Conservation (phyloP, 2,329 filamentous ascomycete species). For the Diplocarpon rosae region DNA sequence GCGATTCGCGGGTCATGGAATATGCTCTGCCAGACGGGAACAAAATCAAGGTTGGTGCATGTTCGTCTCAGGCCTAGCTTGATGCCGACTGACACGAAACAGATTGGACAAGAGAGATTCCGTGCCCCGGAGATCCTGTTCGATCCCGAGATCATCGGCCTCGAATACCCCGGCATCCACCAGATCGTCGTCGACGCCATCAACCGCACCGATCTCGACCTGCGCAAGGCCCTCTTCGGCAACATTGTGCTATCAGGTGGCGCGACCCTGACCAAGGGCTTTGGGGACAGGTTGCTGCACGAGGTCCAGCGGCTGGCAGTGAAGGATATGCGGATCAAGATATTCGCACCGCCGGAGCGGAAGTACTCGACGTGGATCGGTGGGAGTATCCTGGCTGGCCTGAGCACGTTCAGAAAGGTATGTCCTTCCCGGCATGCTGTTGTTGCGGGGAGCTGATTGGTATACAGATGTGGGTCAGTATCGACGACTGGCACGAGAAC, state of each 20-base stretch:
- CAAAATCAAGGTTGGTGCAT: slow-evolving; percentile 63
- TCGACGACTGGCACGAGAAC: slow-evolving; percentile 99
- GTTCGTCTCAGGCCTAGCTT: not conserved
- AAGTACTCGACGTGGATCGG: slow-evolving; percentile 99
- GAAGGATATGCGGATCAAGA: slow-evolving; percentile 99
- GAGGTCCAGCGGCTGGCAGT: slow-evolving; percentile 90
- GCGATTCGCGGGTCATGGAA: slow-evolving; percentile 65
- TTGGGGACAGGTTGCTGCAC: slow-evolving; percentile 81
- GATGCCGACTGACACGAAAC: slow-evolving; percentile 14
- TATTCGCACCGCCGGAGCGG: slow-evolving; percentile 91
- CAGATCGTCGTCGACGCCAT: slow-evolving; percentile 97
- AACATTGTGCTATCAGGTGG: slow-evolving; percentile 97
- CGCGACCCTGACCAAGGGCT: slow-evolving; percentile 92
- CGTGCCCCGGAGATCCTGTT: slow-evolving; percentile 95
- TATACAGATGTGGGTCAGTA: slow-evolving; percentile 94
- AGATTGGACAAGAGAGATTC: slow-evolving; percentile 91
- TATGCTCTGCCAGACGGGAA: slow-evolving; percentile 88
- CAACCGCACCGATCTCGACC: slow-evolving; percentile 86
- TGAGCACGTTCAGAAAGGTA: slow-evolving; percentile 98
- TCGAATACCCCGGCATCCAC: slow-evolving; percentile 94
- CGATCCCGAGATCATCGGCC: slow-evolving; percentile 90
- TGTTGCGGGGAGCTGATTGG: slow-evolving; percentile 5
- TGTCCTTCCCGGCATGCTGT: slow-evolving; percentile 21
- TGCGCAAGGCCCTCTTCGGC: slow-evolving; percentile 85
- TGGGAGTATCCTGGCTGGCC: slow-evolving; percentile 87